phyloP scores from a whole-genome alignment of 768 basidiomycete species.

The Boletus pseudo-olivaceus region DNA sequence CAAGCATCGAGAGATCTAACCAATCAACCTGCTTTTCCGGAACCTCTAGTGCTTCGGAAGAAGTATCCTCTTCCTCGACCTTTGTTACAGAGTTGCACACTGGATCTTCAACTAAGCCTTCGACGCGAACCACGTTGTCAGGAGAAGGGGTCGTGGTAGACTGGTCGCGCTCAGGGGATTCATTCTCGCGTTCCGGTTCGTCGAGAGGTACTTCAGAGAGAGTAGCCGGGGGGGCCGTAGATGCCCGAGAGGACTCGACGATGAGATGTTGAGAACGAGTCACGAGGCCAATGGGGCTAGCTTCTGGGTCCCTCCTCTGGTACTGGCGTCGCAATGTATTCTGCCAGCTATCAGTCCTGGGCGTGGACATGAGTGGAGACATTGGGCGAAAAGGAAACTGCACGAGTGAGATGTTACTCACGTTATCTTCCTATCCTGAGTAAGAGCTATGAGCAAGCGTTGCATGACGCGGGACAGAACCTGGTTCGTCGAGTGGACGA shows the following conservation, averaged over 20 bases:
- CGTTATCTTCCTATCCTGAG: constrained; percentile 79
- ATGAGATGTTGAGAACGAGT: constrained; percentile 21
- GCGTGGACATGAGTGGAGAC: constrained; percentile 14
- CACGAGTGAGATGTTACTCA: constrained; percentile 37
- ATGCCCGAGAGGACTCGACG: constrained; percentile 30
- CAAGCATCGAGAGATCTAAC: constrained; percentile 65
- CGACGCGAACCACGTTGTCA: background rate
- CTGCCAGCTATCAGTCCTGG: constrained; percentile 76
- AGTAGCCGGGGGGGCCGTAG: constrained; percentile 19
- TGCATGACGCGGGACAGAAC: constrained; percentile 74
- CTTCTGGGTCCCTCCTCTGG: constrained; percentile 62
- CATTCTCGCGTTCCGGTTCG: constrained; percentile 10
- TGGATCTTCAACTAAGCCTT: background rate
- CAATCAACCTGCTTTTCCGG: constrained; percentile 55
- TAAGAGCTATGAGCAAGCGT: constrained; percentile 66
- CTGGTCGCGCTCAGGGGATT: constrained; percentile 10
- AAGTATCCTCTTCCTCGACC: constrained; percentile 21
- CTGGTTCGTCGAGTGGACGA: constrained; percentile 53
- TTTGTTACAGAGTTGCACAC: constrained; percentile 10
- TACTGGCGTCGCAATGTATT: constrained; percentile 74
- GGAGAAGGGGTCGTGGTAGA: constrained; percentile 1
- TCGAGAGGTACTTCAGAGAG: constrained; percentile 7
- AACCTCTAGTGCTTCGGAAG: constrained; percentile 16
- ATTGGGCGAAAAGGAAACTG: constrained; percentile 14
- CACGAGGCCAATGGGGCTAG: constrained; percentile 67